Evolutionary conservation across 495 filamentous ascomycete genomes (phyloP).

Genomic region (Trichoderma parareesei): DNA sequence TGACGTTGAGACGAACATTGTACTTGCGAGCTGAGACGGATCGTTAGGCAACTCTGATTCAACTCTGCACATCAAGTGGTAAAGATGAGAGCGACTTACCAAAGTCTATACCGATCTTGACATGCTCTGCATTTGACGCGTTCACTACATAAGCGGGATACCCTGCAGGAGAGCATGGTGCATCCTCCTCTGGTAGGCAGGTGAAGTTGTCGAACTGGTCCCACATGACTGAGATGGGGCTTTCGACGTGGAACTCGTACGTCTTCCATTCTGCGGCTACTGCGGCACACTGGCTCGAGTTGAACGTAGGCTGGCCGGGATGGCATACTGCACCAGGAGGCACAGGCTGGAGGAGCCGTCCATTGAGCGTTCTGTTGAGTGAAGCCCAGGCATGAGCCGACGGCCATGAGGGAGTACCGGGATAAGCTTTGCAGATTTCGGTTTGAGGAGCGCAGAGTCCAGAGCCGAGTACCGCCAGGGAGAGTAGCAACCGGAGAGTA

Average conservation of each 20-base stretch:
- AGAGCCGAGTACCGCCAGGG: background rate
- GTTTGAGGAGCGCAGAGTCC: background rate
- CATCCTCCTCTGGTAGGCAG: conserved; percentile 30
- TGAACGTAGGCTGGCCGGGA: conserved; percentile 25
- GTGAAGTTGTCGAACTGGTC: conserved; percentile 38
- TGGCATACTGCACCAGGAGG: conserved; percentile 53
- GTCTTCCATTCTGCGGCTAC: conserved; percentile 27
- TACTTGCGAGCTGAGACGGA: conserved; percentile 31
- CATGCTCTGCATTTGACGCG: conserved; percentile 31
- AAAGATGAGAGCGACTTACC: conserved; percentile 16
- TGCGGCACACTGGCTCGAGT: conserved; percentile 25
- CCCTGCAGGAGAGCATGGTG: conserved; percentile 32
- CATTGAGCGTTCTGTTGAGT: conserved; percentile 32
- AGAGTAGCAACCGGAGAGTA: background rate
- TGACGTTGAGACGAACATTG: conserved; percentile 54
- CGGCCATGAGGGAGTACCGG: conserved; percentile 28
- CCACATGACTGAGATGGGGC: conserved; percentile 33
- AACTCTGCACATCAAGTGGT: background rate
- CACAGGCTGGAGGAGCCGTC: conserved; percentile 41
- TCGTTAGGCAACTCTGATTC: background rate
- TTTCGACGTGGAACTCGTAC: conserved; percentile 28
- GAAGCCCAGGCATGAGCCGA: conserved; percentile 21
- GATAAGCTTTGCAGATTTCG: conserved; percentile 26
- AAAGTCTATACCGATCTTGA: conserved; percentile 36
- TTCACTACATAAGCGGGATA: conserved; percentile 44